Conservation (phyloP, 345 rosid genomes). For the Euphorbia pulcherrima region DNA sequence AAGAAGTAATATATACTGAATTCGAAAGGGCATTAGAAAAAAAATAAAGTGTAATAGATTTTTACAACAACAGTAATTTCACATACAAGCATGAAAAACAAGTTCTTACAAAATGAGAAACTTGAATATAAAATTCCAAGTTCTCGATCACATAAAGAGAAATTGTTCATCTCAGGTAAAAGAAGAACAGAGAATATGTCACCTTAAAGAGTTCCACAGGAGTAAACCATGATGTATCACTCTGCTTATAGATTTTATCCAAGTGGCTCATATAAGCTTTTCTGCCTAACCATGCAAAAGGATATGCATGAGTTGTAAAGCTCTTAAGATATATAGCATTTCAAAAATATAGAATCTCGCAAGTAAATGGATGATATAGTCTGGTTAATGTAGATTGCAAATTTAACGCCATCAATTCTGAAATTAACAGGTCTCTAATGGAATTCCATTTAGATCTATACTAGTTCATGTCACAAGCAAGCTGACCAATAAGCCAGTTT, state of each 20-base stretch:
- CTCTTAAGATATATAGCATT: neutral
- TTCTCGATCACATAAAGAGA: neutral
- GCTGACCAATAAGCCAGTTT: neutral
- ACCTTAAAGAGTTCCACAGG: conserved; percentile 99
- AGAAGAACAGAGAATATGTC: conserved; percentile 3
- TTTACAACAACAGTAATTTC: neutral
- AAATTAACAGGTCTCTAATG: neutral
- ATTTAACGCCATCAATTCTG: neutral
- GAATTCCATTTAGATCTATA: neutral
- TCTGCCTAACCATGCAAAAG: conserved; percentile 50
- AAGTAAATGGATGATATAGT: neutral
- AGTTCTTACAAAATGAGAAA: neutral
- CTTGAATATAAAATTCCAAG: neutral
- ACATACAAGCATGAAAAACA: neutral
- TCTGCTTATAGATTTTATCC: conserved; percentile 82
- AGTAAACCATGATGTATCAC: conserved; percentile 95
- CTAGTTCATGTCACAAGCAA: neutral
- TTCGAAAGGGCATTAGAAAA: neutral
- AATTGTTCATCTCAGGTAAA: neutral
- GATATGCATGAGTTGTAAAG: neutral
- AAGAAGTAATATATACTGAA: neutral
- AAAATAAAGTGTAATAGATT: neutral
- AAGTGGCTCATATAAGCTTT: conserved; percentile 71
- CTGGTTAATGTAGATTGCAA: neutral
- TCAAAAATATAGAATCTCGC: neutral